A percentile compares a stretch with the other conserved stretches of the same genome.
Evolutionary conservation across 352 stramenopile genomes (phyloP).

Genomic region (Saprolegnia diclina): DNA sequence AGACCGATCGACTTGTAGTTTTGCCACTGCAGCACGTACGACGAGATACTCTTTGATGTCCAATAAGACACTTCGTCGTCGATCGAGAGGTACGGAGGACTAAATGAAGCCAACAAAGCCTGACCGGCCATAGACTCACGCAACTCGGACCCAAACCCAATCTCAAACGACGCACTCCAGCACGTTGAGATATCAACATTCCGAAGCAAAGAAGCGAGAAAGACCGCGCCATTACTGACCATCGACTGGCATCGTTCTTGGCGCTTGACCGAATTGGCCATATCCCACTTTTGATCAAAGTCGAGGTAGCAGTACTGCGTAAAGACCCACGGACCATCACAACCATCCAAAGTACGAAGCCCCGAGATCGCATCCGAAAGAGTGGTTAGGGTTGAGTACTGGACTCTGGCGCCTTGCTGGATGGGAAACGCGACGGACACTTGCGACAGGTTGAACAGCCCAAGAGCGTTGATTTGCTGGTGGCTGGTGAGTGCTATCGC

Average conservation of each 20-base stretch:
- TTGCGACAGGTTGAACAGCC: neutral
- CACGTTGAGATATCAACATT: neutral
- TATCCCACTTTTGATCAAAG: neutral
- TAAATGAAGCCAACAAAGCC: neutral
- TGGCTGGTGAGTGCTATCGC: too few relatives aligned
- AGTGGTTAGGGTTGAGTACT: neutral
- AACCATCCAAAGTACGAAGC: neutral
- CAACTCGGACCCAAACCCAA: neutral
- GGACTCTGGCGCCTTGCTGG: neutral
- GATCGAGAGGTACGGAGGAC: neutral
- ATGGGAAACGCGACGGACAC: neutral
- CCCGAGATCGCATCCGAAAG: neutral
- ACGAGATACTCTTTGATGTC: neutral
- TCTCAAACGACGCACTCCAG: constrained; percentile 20
- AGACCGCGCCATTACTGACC: neutral
- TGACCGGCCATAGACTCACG: neutral
- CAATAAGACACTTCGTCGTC: constrained; percentile 10
- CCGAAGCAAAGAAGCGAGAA: neutral
- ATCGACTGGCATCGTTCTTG: neutral
- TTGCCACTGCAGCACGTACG: constrained; percentile 5
- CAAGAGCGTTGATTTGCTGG: neutral
- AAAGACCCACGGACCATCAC: neutral
- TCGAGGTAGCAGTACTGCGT: constrained; percentile 14
- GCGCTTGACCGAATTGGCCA: neutral
- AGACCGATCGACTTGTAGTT: constrained; percentile 10